Base-by-base conservation (phyloP, 352 stramenopile genomes). In the Hyaloperonospora arabidopsidis region DNA sequence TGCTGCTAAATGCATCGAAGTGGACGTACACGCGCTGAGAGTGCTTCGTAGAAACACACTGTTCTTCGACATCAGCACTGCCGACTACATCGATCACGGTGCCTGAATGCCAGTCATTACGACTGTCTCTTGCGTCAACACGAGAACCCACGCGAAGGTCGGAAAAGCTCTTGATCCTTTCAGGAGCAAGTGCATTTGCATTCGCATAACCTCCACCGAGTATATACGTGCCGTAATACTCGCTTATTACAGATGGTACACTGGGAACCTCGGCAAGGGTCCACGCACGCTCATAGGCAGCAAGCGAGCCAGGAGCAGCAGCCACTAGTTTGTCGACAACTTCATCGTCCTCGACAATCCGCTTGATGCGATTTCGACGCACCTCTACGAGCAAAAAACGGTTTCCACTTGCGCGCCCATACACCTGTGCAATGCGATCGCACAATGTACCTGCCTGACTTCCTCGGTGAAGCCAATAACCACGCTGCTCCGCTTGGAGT, bases 351-450 rank as follows among this genome's bases (percentile, higher is more conserved):
- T 87, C 76, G 47, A 90, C 59, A 41, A 90, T 81, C 18, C 77
- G 74, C 28, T 79, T 86, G 40, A 90, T 90, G n/a, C 79, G 76
- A 59, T 79, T 76, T 18, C 72, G 72, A 21, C 76, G 72, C 25
- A 88, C 65, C 52, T 88, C 75, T 7, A 87, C 77, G 28, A 90
- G 63, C 22, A 90, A 63, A 47, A 88, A 86, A 2, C 76, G 71
- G 28, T 80, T 79, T 19, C 68, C 65, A 49, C 43, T 39, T 3
- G 57, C 52, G 4, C 70, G 70, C 11, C 70, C 57, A 1, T 74
- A 54, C 22, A 61, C 57, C 2, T 58, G 8, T 0, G 67, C 75
- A 22, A 90, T 76, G 23, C 75, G 68, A 22, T 80, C 66, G 21
- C 71, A 85, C 6, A 90, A 43, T 29, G 52, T 52, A 3, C 60